These are phyloP conservation scores for Emericellopsis atlantica DNA, from an alignment of 2,329 filamentous ascomycete genomes.

Conservation along the genomic window DNA sequence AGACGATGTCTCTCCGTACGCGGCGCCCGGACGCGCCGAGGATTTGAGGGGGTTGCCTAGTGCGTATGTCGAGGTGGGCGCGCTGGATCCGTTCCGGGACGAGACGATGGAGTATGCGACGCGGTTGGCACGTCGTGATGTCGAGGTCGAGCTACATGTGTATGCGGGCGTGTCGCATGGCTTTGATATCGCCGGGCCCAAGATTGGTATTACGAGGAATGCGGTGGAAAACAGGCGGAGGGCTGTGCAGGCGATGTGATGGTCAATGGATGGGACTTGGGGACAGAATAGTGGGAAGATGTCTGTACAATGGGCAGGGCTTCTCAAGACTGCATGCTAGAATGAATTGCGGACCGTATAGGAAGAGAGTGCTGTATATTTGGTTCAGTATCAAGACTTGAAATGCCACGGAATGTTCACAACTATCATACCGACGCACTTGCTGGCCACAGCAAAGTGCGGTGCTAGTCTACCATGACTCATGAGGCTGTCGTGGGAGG, in stretches of 20 bases:
- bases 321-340: too few species aligned
- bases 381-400: too few species aligned
- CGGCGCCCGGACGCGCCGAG: conserved; percentile 10
- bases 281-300: too few species aligned
- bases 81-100: conserved; percentile 22
- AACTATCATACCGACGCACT: too few species aligned
- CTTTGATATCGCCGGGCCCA: conserved; percentile 10
- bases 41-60: conserved; percentile 16
- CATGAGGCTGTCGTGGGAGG: too few species aligned
- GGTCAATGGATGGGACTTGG: too few species aligned
- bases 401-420: too few species aligned
- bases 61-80: conserved; percentile 24
- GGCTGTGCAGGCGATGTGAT: neutral
- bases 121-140: conserved; percentile 13
- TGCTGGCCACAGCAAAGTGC: too few species aligned
- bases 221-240: conserved; percentile 1
- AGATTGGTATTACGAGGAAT: neutral
- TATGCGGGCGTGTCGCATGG: conserved; percentile 26
- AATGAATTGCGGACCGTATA: too few species aligned
- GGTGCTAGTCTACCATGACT: too few species aligned
- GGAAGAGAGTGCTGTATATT: too few species aligned
- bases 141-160: conserved; percentile 24
- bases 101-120: conserved; percentile 18
- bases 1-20: conserved; percentile 6
- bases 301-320: too few species aligned